Percentiles rank a stretch among this genome's conserved stretches.
phyloP scores from a whole-genome alignment of 305 asterid genomes.

The Solanum chacoense region DNA sequence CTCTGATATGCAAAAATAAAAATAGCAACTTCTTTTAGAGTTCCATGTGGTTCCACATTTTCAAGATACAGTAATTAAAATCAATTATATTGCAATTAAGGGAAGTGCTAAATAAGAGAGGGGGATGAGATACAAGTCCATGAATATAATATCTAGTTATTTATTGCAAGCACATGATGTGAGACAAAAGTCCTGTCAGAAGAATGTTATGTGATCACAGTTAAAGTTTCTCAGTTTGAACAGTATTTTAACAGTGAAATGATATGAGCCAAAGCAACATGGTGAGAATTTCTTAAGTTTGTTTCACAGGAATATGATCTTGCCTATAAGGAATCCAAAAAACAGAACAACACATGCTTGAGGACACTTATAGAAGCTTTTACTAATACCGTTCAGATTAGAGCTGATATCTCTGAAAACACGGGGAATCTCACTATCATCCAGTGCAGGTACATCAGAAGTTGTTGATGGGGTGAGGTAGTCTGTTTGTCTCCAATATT shows the following conservation, averaged over 20 bases:
- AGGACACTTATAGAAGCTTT: neutral
- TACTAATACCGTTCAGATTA: conserved; percentile 59
- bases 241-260: neutral
- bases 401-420: conserved; percentile 83
- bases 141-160: neutral
- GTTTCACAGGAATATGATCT: neutral
- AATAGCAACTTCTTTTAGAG: neutral
- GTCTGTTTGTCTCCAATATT: conserved; percentile 60
- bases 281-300: neutral
- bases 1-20: conserved; percentile 28
- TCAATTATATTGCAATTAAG: neutral
- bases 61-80: neutral
- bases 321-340: neutral
- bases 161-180: neutral
- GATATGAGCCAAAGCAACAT: neutral
- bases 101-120: neutral
- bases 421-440: conserved; percentile 54
- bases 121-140: neutral
- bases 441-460: conserved; percentile 45
- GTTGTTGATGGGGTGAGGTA: conserved; percentile 58
- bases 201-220: neutral
- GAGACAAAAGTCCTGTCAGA: neutral
- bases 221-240: neutral
- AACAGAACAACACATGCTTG: neutral
- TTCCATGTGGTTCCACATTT: neutral